Percentiles rank a stretch among this genome's conserved stretches.
phyloP scores from a whole-genome alignment of 2,329 filamentous ascomycete species.

The Sclerotinia subarctica region DNA sequence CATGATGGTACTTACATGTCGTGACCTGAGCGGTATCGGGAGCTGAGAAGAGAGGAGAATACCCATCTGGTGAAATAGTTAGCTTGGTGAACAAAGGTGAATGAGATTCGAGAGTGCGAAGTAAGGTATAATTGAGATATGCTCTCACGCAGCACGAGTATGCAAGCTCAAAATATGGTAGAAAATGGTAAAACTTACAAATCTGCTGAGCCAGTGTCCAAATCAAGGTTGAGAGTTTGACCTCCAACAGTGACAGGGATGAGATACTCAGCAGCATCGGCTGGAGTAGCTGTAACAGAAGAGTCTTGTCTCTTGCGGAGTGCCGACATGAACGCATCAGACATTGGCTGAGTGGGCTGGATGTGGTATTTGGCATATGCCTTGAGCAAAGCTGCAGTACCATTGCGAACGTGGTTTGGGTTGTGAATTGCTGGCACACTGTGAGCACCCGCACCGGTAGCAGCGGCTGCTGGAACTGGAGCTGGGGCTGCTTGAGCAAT shows the following conservation, averaged over 20 bases:
- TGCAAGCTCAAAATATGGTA: not conserved
- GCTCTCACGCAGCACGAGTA: not conserved
- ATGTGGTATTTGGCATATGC: conserved; percentile 37
- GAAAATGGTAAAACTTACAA: conserved; percentile 31
- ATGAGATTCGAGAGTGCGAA: not conserved
- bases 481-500: conserved; percentile 30
- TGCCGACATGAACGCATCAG: conserved; percentile 27
- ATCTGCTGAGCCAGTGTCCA: conserved; percentile 37
- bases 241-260: conserved; percentile 33
- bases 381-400: conserved; percentile 36
- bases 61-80: conserved; percentile 29
- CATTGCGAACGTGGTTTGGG: conserved; percentile 34
- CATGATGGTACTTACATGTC: conserved; percentile 1
- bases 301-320: conserved; percentile 36
- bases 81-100: not conserved
- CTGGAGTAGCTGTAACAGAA: conserved; percentile 28
- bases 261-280: conserved; percentile 34
- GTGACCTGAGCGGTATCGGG: conserved; percentile 19
- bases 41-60: conserved; percentile 33
- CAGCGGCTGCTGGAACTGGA: not conserved
- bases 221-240: conserved; percentile 36
- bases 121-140: not conserved
- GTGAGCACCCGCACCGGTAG: conserved; percentile 22
- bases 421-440: conserved; percentile 35
- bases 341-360: conserved; percentile 32